These are phyloP conservation scores for Oenanthe sinensis DNA, from an alignment of 129 eudicot genomes.

Conservation along the genomic window DNA sequence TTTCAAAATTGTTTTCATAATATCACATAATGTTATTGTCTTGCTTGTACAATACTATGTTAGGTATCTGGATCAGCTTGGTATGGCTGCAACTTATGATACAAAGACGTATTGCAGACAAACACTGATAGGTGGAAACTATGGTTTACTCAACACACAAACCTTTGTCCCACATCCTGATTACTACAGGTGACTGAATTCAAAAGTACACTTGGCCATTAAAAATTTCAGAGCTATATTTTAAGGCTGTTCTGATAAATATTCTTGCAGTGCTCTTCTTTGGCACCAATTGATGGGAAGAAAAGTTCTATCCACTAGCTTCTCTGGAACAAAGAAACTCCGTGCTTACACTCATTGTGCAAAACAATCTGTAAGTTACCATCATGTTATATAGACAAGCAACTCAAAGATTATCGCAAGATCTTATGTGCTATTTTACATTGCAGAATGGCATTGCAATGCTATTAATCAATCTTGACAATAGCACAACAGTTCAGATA, in stretches of 20 bases:
- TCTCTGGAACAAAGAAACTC: constrained; percentile 50
- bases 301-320: constrained; percentile 57
- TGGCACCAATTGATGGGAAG: constrained; percentile 94
- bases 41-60: not conserved
- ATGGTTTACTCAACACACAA: constrained; percentile 83
- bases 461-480: constrained; percentile 63
- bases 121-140: constrained; percentile 84
- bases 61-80: constrained; percentile 96
- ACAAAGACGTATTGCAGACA: constrained; percentile 86
- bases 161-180: constrained; percentile 83
- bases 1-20: not conserved
- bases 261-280: constrained; percentile 71
- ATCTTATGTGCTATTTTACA: constrained; percentile 12
- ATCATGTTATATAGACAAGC: not conserved
- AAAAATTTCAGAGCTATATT: not conserved
- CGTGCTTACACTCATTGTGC: constrained; percentile 93
- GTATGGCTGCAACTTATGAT: constrained; percentile 58
- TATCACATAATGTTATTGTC: not conserved
- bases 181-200: constrained; percentile 61
- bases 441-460: constrained; percentile 67
- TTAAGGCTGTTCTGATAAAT: constrained; percentile 9
- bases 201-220: not conserved
- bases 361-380: constrained; percentile 64
- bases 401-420: not conserved
- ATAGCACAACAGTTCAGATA: constrained; percentile 44